Evolutionary conservation across 139 green algal genomes (phyloP), one percentile per base, ranked within the genome.

Genomic region (Pseudopediastrum boryanum): DNA sequence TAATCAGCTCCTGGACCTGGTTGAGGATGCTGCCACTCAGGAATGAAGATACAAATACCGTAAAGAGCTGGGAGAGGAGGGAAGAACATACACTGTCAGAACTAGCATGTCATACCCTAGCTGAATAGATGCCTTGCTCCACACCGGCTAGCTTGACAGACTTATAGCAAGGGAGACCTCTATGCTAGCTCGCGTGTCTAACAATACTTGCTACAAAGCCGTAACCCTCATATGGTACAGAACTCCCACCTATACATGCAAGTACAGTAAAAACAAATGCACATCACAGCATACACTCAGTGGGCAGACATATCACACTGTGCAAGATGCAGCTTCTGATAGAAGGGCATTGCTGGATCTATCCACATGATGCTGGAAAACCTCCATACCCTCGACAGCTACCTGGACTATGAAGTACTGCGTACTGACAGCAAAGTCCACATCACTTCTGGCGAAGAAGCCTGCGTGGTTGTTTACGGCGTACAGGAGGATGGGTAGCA

Each of bases 331-430:
- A 19, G 16, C 48, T 19, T 19, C 48, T 19, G 16, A 58, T 27
- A 58, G 16, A 16, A 58, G 16, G 16, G 19, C 48, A 16, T 27
- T 19, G 16, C 16, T 27, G 16, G 48, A 16, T 19, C 16, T 19
- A 16, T 19, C 48, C 48, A 19, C 48, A 19, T 19, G 48, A 58
- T 58, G 48, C 48, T 58, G 48, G 16, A 27, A 19, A 27, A 61
- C 10, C 43, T 46, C 19, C n/a, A 63, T 27, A 0, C 42, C 2
- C 41, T 16, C 9, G 9, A 33, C 44, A 7, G 48, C 19, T 58
- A 66, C 74, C 74, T 81, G 74, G 41, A 81, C 38, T 1, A 10
- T 41, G 25, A 81, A 81, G 74, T 73, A 81, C 43, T 72, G 61
- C n/a, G 61, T 72, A 6, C 62, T 44, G 46, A 81, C 75, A 4